Conservation (phyloP, 371 early-diverging fungal genomes). For the Saksenaea oblongispora region DNA sequence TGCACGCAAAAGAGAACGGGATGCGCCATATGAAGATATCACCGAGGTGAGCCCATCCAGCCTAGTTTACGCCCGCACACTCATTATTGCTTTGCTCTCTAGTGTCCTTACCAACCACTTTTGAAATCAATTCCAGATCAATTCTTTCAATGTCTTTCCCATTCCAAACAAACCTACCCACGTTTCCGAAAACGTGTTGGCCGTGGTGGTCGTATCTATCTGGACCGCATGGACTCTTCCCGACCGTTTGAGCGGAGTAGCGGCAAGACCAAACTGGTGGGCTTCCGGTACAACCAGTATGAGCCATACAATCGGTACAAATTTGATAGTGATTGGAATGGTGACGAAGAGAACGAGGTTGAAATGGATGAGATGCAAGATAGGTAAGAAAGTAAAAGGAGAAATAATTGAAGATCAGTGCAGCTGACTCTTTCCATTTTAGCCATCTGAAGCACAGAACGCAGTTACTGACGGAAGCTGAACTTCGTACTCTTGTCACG, state of each 20-base stretch:
- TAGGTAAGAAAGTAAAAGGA: conserved; percentile 21
- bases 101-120: conserved; percentile 58
- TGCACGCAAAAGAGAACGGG: conserved; percentile 51
- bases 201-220: conserved; percentile 62
- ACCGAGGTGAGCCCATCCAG: conserved; percentile 44
- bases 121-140: conserved; percentile 36
- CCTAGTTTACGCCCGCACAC: not conserved
- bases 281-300: conserved; percentile 22
- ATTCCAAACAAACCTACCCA: conserved; percentile 9
- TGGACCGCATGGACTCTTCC: conserved; percentile 40
- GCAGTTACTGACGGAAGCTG: conserved; percentile 47
- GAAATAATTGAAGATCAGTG: not conserved
- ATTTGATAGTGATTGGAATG: conserved; percentile 36
- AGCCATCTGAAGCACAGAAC: conserved; percentile 42
- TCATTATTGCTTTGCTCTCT: not conserved
- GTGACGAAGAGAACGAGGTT: conserved; percentile 34
- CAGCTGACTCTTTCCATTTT: conserved; percentile 1
- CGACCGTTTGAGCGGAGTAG: conserved; percentile 1
- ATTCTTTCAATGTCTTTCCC: conserved; percentile 28
- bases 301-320: conserved; percentile 29
- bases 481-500: conserved; percentile 49
- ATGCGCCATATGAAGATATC: conserved; percentile 59
- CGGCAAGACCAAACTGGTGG: conserved; percentile 29
- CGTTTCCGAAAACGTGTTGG: conserved; percentile 59
- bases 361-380: conserved; percentile 35